Conservation (phyloP, 2,329 filamentous ascomycete species). For the Zymoseptoria ardabiliae region DNA sequence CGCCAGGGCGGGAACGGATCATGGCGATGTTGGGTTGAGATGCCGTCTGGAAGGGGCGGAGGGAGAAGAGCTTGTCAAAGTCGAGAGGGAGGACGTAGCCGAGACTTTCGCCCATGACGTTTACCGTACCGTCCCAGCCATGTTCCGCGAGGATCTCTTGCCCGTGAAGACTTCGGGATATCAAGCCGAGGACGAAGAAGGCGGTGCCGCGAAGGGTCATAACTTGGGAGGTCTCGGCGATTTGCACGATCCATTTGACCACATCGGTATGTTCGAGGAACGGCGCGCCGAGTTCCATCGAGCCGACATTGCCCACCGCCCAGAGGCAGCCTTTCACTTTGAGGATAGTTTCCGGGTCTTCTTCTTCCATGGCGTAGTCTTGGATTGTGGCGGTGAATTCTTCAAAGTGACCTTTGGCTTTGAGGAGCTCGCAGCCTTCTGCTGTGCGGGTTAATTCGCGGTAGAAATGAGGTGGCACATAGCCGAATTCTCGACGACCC, state of each 20-base stretch:
- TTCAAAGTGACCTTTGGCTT: constrained; percentile 91
- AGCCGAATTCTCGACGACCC: constrained; percentile 44
- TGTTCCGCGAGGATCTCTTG: constrained; percentile 82
- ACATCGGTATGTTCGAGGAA: constrained; percentile 89
- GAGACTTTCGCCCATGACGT: constrained; percentile 70
- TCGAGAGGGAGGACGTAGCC: constrained; percentile 81
- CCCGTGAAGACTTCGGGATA: constrained; percentile 85
- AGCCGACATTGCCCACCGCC: constrained; percentile 96
- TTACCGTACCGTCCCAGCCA: constrained; percentile 89
- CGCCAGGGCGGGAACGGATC: constrained; percentile 11
- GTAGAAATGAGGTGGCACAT: constrained; percentile 95
- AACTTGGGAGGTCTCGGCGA: constrained; percentile 80
- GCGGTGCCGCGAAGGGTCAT: constrained; percentile 92
- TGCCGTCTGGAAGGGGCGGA: constrained; percentile 30
- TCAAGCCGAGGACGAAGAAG: constrained; percentile 89
- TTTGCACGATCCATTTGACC: constrained; percentile 76
- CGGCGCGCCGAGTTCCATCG: constrained; percentile 92
- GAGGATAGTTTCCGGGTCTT: constrained; percentile 75
- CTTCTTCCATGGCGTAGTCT: constrained; percentile 75
- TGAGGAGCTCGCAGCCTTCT: constrained; percentile 83
- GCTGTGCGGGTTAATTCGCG: constrained; percentile 85
- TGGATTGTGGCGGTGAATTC: constrained; percentile 89
- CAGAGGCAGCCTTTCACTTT: constrained; percentile 96
- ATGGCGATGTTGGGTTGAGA: constrained; percentile 7
- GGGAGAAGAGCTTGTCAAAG: constrained; percentile 69